Percentiles rank a stretch among this genome's conserved stretches.
phyloP scores from a whole-genome alignment of 2,329 filamentous ascomycete genomes.

The Orbilia javanica region DNA sequence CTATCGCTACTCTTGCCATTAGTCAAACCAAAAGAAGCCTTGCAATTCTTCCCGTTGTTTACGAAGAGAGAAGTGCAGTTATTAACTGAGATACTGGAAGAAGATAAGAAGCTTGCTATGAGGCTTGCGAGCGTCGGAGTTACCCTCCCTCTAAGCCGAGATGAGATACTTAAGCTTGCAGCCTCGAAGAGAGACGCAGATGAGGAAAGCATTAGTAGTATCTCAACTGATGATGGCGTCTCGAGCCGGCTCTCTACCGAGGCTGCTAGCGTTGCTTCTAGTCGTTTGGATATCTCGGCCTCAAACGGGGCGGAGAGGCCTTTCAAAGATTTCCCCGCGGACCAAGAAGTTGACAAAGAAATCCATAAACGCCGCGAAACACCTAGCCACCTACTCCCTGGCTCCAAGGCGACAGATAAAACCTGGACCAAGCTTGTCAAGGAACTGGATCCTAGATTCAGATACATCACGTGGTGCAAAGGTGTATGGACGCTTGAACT shows the following conservation, averaged over 20 bases:
- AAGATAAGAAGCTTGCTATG: conserved; percentile 47
- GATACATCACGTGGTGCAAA: conserved; percentile 52
- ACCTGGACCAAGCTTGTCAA: conserved; percentile 46
- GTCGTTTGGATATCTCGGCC: conserved; percentile 18
- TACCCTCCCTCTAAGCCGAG: conserved; percentile 46
- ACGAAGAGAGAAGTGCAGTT: conserved; percentile 48
- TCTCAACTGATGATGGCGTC: conserved; percentile 30
- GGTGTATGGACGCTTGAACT: conserved; percentile 54
- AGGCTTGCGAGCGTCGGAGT: conserved; percentile 44
- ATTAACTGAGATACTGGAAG: conserved; percentile 47
- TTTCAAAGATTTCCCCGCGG: conserved; percentile 33
- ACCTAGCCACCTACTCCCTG: conserved; percentile 47
- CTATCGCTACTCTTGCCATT: conserved; percentile 40
- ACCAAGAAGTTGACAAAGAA: conserved; percentile 48
- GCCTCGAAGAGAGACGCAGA: conserved; percentile 27
- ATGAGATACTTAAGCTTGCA: conserved; percentile 43
- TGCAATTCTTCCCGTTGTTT: conserved; percentile 55
- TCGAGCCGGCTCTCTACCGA: conserved; percentile 31
- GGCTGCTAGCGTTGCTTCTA: conserved; percentile 29
- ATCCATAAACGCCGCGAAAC: conserved; percentile 49
- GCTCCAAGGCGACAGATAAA: conserved; percentile 30
- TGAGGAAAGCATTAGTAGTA: conserved; percentile 37
- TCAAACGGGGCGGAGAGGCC: not conserved
- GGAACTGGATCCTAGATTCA: conserved; percentile 31
- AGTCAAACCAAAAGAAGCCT: conserved; percentile 50